Conservation (phyloP, 805 yeast genomes). For the Lipomyces yamadae region DNA sequence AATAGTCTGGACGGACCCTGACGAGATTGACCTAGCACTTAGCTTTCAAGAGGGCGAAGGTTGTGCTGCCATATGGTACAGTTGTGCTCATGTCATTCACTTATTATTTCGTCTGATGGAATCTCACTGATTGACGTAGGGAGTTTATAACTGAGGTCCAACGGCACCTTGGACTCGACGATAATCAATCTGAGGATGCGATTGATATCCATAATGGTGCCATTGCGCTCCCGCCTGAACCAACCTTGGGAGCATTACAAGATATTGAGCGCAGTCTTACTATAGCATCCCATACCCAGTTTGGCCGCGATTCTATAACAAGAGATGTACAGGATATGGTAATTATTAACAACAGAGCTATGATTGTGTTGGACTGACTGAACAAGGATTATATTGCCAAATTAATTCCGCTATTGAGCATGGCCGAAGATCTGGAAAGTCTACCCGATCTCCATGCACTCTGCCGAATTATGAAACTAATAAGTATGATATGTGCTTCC, state of each 20-base stretch:
- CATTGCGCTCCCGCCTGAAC: conserved; percentile 66
- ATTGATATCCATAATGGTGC: conserved; percentile 85
- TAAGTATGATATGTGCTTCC: conserved; percentile 30
- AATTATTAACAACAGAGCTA: background rate
- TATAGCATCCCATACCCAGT: conserved; percentile 65
- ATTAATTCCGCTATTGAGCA: conserved; percentile 58
- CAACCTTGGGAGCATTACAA: conserved; percentile 56
- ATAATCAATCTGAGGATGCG: conserved; percentile 52
- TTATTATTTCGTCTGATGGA: background rate
- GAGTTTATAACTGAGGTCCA: conserved; percentile 39
- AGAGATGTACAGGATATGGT: conserved; percentile 56
- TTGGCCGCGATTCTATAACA: conserved; percentile 64
- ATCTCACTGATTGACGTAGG: conserved; percentile 57
- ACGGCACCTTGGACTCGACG: conserved; percentile 34
- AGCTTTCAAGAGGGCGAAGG: conserved; percentile 93
- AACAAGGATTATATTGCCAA: conserved; percentile 54
- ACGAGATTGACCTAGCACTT: conserved; percentile 65
- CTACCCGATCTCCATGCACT: conserved; percentile 65
- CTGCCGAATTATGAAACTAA: conserved; percentile 73
- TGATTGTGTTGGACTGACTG: background rate
- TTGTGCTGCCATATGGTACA: conserved; percentile 70
- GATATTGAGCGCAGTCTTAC: conserved; percentile 61
- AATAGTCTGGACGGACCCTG: conserved; percentile 90
- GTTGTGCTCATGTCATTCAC: background rate
- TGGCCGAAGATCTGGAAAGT: conserved; percentile 59